Base-by-base conservation (phyloP, 208 protist species). In the Phytomonas francai region DNA sequence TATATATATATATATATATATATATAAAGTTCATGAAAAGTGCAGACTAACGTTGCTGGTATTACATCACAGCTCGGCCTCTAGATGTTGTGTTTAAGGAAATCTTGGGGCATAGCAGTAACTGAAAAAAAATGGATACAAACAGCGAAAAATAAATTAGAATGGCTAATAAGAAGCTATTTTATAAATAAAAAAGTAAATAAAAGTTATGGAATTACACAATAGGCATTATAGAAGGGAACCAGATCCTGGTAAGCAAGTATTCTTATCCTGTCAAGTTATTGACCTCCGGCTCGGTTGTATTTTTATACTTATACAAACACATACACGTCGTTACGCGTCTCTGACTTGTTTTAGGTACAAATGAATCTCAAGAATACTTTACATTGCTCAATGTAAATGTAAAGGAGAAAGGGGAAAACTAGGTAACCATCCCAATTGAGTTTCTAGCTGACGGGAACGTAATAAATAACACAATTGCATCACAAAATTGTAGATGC, bases 91-190 rank as follows among this genome's bases (percentile, higher is more conserved):
- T 3, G 12, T 19, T 6, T 49, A 49, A 49, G 7, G 3, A 49
- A 49, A 22, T 49, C 16, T 49, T 19, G 12, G 16, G 16, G 12
- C 14, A 49, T 19, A 22, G 14, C 12, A 49, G 39, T 19, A 49
- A 3, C 22, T 60, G 36, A 36, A 66, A 72, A 68, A 29, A 65
- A 22, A 69, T 39, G 19, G 31, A 71, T 39, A 72, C 1, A 19
- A 64, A 28, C 45, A 61, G 58, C 62, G 39, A 65, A 61, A 81
- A 70, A 73, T 70, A 51, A 72, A 63, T 70, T 28, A 54, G 59
- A 51, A 34, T 36, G 34, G 30, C 14, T 63, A 45, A 59, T 66
- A 69, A 19, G 61, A 65, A 49, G 29, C n/a, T 22, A 42, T 39
- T 30, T 57, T 39, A 65, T 25, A 51, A 42, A 54, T n/a, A 12